These are phyloP conservation scores for Aureobasidium pullulans DNA, from an alignment of 2,329 filamentous ascomycete genomes.

Conservation along the genomic window DNA sequence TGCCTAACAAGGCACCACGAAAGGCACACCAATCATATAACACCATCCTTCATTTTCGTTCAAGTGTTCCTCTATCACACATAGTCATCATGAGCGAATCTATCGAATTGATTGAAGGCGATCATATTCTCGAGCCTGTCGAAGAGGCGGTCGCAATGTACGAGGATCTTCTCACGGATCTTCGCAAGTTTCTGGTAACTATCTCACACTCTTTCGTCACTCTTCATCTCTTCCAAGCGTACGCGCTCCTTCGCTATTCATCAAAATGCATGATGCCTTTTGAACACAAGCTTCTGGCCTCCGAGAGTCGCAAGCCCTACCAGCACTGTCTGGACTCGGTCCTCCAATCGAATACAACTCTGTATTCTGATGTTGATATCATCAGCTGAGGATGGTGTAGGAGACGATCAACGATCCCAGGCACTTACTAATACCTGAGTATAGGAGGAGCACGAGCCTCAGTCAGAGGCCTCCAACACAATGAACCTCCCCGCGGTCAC, in stretches of 20 bases:
- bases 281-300: too few relatives aligned
- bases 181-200: not conserved
- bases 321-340: too few relatives aligned
- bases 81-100: not conserved
- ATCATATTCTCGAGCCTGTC: not conserved
- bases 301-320: too few relatives aligned
- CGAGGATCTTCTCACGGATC: not conserved
- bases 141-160: not conserved
- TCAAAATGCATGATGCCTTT: not conserved
- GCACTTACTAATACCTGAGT: not conserved
- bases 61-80: not conserved
- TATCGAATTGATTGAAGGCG: not conserved
- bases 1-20: too few relatives aligned
- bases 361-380: too few relatives aligned
- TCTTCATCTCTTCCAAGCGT: not conserved
- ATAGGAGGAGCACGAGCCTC: not conserved
- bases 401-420: too few relatives aligned
- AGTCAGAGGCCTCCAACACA: not conserved
- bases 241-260: too few relatives aligned
- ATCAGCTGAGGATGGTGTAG: too few relatives aligned
- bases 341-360: too few relatives aligned
- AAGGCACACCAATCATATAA: too few relatives aligned
- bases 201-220: not conserved
- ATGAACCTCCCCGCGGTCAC: not conserved
- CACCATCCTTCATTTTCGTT: too few relatives aligned